Evolutionary conservation across 495 filamentous ascomycete species (phyloP).

Genomic region (Trichoderma virens): DNA sequence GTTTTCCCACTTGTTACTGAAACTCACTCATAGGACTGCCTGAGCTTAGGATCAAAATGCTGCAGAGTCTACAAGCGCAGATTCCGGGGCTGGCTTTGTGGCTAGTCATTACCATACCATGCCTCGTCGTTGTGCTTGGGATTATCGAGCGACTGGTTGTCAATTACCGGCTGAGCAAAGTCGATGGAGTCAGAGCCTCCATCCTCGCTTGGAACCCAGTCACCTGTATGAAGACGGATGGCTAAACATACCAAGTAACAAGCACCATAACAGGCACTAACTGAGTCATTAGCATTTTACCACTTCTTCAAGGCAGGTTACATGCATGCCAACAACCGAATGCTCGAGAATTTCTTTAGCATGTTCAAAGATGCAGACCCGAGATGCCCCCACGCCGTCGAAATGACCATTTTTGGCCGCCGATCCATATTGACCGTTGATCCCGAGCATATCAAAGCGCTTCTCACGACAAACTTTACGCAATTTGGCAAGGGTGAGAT

Average conservation of each 20-base stretch:
- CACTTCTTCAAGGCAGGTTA: constrained; percentile 18
- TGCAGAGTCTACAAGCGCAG: background rate
- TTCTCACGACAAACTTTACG: constrained; percentile 47
- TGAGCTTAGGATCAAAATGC: too few species aligned
- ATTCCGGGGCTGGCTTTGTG: background rate
- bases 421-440: constrained; percentile 44
- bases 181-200: constrained; percentile 16
- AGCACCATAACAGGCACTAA: constrained; percentile 8
- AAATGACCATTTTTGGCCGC: constrained; percentile 25
- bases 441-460: constrained; percentile 50
- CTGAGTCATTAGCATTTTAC: constrained; percentile 8
- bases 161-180: constrained; percentile 18
- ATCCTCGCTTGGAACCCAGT: constrained; percentile 21
- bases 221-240: constrained; percentile 12
- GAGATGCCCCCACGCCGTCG: constrained; percentile 31
- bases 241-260: background rate
- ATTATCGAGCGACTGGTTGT: background rate
- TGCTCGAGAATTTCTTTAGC: constrained; percentile 25
- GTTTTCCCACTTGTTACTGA: background rate
- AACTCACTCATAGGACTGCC: too few species aligned
- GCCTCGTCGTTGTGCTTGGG: background rate
- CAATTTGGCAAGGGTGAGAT: constrained; percentile 48
- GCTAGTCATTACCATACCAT: background rate
- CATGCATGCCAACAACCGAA: constrained; percentile 24
- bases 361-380: constrained; percentile 24